phyloP scores from a whole-genome alignment of 768 basidiomycete species.

The Neoboletus magnificus region DNA sequence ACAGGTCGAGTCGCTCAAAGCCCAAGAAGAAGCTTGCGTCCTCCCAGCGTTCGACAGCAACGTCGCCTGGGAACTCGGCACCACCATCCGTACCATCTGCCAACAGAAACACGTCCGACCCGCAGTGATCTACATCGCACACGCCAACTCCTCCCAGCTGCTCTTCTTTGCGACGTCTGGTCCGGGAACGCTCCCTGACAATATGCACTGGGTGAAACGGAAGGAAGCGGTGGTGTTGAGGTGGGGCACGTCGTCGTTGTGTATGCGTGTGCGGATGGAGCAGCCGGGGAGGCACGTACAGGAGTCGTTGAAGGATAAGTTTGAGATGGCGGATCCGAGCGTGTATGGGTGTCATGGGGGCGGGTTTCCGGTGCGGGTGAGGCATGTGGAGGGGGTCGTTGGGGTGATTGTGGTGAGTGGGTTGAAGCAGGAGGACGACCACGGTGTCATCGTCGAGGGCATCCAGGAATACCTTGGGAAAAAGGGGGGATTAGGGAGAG shows the following conservation, averaged over 20 bases:
- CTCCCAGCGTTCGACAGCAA: constrained; percentile 30
- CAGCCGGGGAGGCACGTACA: background rate
- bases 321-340: constrained; percentile 27
- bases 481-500: no score
- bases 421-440: constrained; percentile 30
- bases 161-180: constrained; percentile 30
- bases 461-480: constrained; percentile 25
- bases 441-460: constrained; percentile 30
- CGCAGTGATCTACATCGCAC: constrained; percentile 28
- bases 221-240: constrained; percentile 31
- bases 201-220: constrained; percentile 34
- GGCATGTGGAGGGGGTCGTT: constrained; percentile 32
- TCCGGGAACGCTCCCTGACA: constrained; percentile 30
- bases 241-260: constrained; percentile 30
- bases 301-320: constrained; percentile 14
- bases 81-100: constrained; percentile 21
- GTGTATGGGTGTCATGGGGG: constrained; percentile 32
- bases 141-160: constrained; percentile 28
- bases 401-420: constrained; percentile 37
- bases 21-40: constrained; percentile 25
- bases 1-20: constrained; percentile 20
- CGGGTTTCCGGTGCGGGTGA: constrained; percentile 34
- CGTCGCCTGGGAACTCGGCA: constrained; percentile 34
- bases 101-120: constrained; percentile 19
- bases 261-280: constrained; percentile 19